Evolutionary conservation across 176 grass and related monocot genomes (phyloP).

Genomic region (Musa acuminata): DNA sequence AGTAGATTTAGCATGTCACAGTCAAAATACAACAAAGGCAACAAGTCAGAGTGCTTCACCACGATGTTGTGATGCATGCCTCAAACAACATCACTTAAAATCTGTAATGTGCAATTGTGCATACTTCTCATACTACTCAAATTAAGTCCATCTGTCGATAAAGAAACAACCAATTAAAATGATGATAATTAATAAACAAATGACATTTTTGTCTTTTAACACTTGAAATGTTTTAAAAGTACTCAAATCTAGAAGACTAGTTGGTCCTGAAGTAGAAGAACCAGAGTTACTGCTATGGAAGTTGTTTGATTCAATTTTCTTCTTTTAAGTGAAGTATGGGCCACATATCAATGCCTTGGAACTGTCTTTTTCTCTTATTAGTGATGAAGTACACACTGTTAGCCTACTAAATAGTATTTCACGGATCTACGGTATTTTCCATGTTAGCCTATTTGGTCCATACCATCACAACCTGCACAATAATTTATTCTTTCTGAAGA

Average conservation of each 20-base stretch:
- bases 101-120: background rate
- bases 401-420: too few relatives aligned
- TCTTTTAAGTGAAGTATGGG: background rate
- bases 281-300: background rate
- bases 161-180: background rate
- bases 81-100: background rate
- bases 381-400: too few relatives aligned
- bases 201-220: too few relatives aligned
- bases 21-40: background rate
- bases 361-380: too few relatives aligned
- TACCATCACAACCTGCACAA: too few relatives aligned
- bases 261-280: background rate
- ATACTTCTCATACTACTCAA: background rate
- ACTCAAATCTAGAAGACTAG: background rate
- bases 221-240: background rate
- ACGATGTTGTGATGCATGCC: background rate
- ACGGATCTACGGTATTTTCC: too few relatives aligned
- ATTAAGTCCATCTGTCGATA: too few relatives aligned
- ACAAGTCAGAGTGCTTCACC: background rate
- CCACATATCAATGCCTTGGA: too few relatives aligned
- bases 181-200: background rate
- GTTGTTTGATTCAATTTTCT: background rate
- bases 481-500: too few relatives aligned
- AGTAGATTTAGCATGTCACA: background rate
- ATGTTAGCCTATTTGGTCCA: too few relatives aligned